A percentile compares a stretch with the other conserved stretches of the same genome.
These are phyloP conservation scores for Mycosphaerella arachidis DNA, from an alignment of 2,329 filamentous ascomycete species.

Conservation along the genomic window DNA sequence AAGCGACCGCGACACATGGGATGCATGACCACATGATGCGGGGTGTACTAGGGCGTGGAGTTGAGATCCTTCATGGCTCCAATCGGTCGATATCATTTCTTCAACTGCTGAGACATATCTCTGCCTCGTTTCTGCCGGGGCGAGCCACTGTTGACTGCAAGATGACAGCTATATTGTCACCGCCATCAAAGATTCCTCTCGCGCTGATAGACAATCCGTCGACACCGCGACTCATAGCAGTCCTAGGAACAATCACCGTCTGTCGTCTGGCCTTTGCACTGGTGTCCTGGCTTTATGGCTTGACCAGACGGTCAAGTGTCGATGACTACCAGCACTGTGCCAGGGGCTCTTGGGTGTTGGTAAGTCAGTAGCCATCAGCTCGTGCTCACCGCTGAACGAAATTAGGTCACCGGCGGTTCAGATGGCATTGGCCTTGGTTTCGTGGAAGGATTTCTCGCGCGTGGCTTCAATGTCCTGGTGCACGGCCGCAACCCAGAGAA, in stretches of 20 bases:
- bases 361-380: not conserved
- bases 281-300: not conserved
- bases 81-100: too few relatives aligned
- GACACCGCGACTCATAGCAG: not conserved
- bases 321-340: not conserved
- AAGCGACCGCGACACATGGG: too few relatives aligned
- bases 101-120: too few relatives aligned
- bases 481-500: slow-evolving; percentile 50
- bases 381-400: not conserved
- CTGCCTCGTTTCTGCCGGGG: too few relatives aligned
- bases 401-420: slow-evolving; percentile 45
- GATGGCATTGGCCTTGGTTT: slow-evolving; percentile 51
- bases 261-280: not conserved
- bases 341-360: not conserved
- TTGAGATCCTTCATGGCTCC: too few relatives aligned
- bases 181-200: too few relatives aligned
- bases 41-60: too few relatives aligned
- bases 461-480: slow-evolving; percentile 52
- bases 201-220: not conserved
- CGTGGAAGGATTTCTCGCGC: slow-evolving; percentile 43
- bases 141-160: too few relatives aligned
- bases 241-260: not conserved
- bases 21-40: too few relatives aligned
- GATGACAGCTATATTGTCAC: too few relatives aligned
- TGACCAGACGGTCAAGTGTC: not conserved